A percentile compares a stretch with the other conserved stretches of the same genome.
These are phyloP conservation scores for Pleurotus platypus DNA, from an alignment of 768 basidiomycete species.

Conservation along the genomic window DNA sequence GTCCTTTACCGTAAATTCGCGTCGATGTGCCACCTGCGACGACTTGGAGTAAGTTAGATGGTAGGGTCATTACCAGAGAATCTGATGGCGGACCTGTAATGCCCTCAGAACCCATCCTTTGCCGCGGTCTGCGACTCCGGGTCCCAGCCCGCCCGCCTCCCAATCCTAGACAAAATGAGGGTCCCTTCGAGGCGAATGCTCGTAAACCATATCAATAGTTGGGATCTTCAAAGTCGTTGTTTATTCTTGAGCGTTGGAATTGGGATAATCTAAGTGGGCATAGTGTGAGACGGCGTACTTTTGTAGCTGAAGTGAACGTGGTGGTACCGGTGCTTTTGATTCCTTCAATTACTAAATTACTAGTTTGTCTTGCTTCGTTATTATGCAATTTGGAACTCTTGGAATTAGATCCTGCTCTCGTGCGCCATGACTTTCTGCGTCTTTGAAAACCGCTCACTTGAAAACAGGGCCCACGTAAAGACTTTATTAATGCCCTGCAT, in stretches of 20 bases:
- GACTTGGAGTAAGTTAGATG: background rate
- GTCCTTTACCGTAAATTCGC: conserved; percentile 28
- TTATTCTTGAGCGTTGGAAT: background rate
- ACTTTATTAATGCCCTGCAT: too few relatives aligned
- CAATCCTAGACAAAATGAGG: conserved; percentile 23
- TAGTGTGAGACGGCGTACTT: background rate
- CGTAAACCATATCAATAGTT: background rate
- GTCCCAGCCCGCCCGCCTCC: conserved; percentile 33
- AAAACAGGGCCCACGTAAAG: too few relatives aligned
- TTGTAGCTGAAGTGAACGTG: too few relatives aligned
- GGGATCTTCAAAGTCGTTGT: background rate
- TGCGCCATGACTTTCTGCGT: too few relatives aligned
- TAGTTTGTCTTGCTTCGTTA: too few relatives aligned
- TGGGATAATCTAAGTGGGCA: background rate
- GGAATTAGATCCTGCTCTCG: too few relatives aligned
- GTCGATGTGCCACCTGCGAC: conserved; percentile 37
- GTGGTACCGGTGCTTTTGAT: too few relatives aligned
- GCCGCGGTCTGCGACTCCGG: conserved; percentile 28
- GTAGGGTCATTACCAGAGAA: background rate
- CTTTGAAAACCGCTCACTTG: too few relatives aligned
- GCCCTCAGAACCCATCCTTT: conserved; percentile 36
- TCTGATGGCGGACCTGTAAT: conserved; percentile 25
- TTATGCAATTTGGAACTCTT: too few relatives aligned
- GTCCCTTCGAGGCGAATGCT: too few relatives aligned
- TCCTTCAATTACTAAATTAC: too few relatives aligned